Evolutionary conservation across 2,329 filamentous ascomycete genomes (phyloP).

Genomic region (Fusarium proliferatum): DNA sequence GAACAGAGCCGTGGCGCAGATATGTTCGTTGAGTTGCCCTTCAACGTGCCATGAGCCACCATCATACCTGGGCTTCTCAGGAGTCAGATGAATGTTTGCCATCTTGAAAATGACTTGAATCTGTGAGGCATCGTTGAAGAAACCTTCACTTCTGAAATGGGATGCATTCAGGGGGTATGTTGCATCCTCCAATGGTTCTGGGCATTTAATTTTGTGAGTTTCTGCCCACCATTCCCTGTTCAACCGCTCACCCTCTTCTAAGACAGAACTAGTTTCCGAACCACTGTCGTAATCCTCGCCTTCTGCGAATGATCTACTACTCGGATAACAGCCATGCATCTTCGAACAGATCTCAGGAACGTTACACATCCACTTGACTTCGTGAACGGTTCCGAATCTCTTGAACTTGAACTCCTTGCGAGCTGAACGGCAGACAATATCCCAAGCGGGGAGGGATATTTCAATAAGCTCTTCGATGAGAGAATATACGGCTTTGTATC

Average conservation of each 20-base stretch:
- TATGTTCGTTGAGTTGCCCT: slow-evolving; percentile 69
- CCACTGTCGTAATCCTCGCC: neutral
- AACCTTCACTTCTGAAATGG: slow-evolving; percentile 41
- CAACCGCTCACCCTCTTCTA: neutral
- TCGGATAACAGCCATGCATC: neutral
- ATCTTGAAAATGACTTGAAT: slow-evolving; percentile 74
- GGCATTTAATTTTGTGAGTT: slow-evolving; percentile 17
- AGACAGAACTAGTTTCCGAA: neutral
- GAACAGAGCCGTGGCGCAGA: slow-evolving; percentile 71
- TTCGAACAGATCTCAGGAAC: slow-evolving; percentile 28
- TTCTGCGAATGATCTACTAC: neutral
- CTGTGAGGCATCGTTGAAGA: slow-evolving; percentile 44
- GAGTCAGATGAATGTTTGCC: slow-evolving; percentile 69
- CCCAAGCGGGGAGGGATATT: slow-evolving; percentile 59
- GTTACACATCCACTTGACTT: slow-evolving; percentile 42
- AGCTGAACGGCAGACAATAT: slow-evolving; percentile 48
- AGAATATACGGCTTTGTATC: slow-evolving; percentile 52
- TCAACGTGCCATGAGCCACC: slow-evolving; percentile 67
- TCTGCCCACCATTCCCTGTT: neutral
- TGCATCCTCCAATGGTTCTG: neutral
- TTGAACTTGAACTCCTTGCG: neutral
- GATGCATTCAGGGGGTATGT: slow-evolving; percentile 17
- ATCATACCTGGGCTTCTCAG: slow-evolving; percentile 65
- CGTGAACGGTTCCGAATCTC: neutral
- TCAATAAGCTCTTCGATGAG: slow-evolving; percentile 56